Evolutionary conservation across 805 yeast species (phyloP), one percentile per base, ranked within the genome.

Genomic region (Metschnikowia drakensbergensis): DNA sequence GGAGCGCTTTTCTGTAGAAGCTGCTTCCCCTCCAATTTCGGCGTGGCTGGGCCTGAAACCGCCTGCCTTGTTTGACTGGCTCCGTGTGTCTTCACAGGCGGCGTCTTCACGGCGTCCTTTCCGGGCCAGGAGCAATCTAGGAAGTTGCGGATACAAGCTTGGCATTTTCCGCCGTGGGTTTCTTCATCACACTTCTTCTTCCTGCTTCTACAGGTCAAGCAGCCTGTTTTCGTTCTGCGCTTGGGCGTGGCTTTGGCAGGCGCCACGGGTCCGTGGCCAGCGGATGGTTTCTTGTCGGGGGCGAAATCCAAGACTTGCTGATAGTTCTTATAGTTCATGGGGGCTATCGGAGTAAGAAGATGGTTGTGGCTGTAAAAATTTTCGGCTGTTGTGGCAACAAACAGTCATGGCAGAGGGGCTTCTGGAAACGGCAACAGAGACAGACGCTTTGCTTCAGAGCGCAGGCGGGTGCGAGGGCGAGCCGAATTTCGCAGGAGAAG

Each of bases 121-220:
- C 37, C 67, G 3, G 74, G 69, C 77, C 77, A 73, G 50, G 70
- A 63, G 50, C 77, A 73, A 48, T 69, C 74, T 46, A 73, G 61
- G 43, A 71, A 72, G 63, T 73, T 73, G 51, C 77, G 61, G 5
- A 70, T 63, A 51, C 77, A 73, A 5, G 68, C 76, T 54, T 71
- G 74, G 54, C 77, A 73, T 53, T 73, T 73, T 5, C 77, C 77
- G 48, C 66, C 67, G 7, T 63, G 67, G 31, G 58, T 35, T 35
- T 52, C 42, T 53, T 79, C 80, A 57, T 81, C 85, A 63, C 87
- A 82, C 67, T 82, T 82, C 67, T 83, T 75, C 65, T 82, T 83
- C 57, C 86, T 74, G 52, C 77, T 74, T 46, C 86, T 72, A 61
- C 88, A 83, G 41, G 82, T 81, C 52, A 81, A 68, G 57, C 59